Base-by-base conservation (phyloP, 495 filamentous ascomycete species). In the Trichocladium antarcticum region DNA sequence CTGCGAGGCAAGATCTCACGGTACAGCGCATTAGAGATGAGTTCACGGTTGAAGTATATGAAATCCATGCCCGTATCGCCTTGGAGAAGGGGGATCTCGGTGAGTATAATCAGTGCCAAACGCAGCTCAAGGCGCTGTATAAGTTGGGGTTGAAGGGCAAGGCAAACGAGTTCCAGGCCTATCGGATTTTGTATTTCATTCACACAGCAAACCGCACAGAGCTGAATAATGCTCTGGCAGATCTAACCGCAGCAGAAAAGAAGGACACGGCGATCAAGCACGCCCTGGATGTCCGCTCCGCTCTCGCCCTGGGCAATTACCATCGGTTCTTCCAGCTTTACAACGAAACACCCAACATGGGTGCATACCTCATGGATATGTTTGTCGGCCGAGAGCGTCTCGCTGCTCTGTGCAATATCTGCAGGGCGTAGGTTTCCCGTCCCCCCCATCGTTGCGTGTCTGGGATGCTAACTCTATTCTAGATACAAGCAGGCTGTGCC, bases 101-200 rank as follows among this genome's bases (percentile, higher is more conserved):
- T 99, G 92, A 99, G 92, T 99, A 97, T 88, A 99, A 99, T 75
- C 92, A 99, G 78, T 99, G 92, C 67, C 93, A 97, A 74, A 95
- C 92, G 51, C 92, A 97, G 72, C 78, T 99, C 60, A 84, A 85
- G 61, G 85, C 83, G 48, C 74, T 99, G 57, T 96, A 99, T 66
- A 75, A 76, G 64, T 78, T 85, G 68, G 82, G 85, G 54, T 72
- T 95, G 53, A 86, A 85, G 61, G 93, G 93, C 51, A 86, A 94
- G 71, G 79, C 89, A 47, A 82, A 82, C 63, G 92, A 99, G 68
- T 99, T 99, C 71, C 87, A 89, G 78, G 93, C 90, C 50, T 99
- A 99, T 80, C 93, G 93, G 79, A 97, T 99, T 69, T 80, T 99
- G 65, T 99, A 99, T 80, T 94, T 92, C 75, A 87, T 99, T 73